phyloP scores from a whole-genome alignment of 2,329 filamentous ascomycete species.

The Fulvia fulva region DNA sequence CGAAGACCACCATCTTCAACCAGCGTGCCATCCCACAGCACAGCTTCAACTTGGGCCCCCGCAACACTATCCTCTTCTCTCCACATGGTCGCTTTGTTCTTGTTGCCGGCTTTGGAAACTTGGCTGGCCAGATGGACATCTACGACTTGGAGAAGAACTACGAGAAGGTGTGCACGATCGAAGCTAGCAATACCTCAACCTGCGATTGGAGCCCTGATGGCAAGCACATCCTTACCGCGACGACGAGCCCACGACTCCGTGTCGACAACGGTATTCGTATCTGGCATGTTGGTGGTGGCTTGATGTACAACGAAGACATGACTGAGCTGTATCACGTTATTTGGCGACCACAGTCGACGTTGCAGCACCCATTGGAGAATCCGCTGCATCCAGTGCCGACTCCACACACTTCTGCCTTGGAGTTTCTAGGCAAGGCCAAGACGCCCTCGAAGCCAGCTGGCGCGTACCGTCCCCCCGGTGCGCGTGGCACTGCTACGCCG shows the following conservation, averaged over 20 bases:
- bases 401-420: slow-evolving; percentile 76
- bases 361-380: slow-evolving; percentile 61
- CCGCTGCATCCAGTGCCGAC: slow-evolving; percentile 69
- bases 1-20: slow-evolving; percentile 98
- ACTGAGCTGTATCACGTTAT: slow-evolving; percentile 82
- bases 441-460: slow-evolving; percentile 95
- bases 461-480: slow-evolving; percentile 91
- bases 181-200: slow-evolving; percentile 91
- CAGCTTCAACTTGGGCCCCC: slow-evolving; percentile 78
- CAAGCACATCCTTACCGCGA: slow-evolving; percentile 93
- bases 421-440: slow-evolving; percentile 82
- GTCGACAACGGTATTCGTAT: slow-evolving; percentile 96
- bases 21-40: slow-evolving; percentile 76
- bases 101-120: slow-evolving; percentile 93
- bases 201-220: slow-evolving; percentile 98
- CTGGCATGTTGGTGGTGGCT: slow-evolving; percentile 81
- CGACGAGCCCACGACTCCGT: slow-evolving; percentile 86
- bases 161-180: slow-evolving; percentile 85
- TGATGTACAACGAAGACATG: slow-evolving; percentile 97
- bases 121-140: slow-evolving; percentile 95
- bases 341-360: slow-evolving; percentile 74
- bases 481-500: slow-evolving; percentile 81
- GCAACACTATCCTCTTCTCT: slow-evolving; percentile 94
- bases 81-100: slow-evolving; percentile 89
- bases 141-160: slow-evolving; percentile 96